Base-by-base conservation (phyloP, 2,329 filamentous ascomycete species). In the Aspergillus sp. region DNA sequence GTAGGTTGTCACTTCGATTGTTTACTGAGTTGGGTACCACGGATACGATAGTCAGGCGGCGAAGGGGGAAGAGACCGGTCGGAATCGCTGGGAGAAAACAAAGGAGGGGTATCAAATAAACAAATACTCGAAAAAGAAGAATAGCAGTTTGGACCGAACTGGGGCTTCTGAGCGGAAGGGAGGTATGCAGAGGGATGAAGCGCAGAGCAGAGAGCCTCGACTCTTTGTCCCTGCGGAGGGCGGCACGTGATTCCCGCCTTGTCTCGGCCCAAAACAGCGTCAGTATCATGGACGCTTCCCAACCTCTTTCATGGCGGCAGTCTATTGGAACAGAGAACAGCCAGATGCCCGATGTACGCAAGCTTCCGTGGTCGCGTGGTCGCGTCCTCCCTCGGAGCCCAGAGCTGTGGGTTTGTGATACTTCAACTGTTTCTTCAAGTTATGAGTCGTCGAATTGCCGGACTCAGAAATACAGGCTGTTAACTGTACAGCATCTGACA, bases 201-300 rank as follows among this genome's bases (percentile, higher is more conserved):
- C 17, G 39, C 3, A 18, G 4, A 41, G 15, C 48, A 15, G 34
- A 11, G 36, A 26, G 48, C 32, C 26, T 36, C 18, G 18, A 18
- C 9, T 41, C 43, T 36, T 48, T 54, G 43, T 54, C 4, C 47
- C 41, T 38, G 47, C 38, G 41, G 30, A 47, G 20, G 20, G 8
- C 26, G 17, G 34, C 57, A 59, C 57, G 57, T 59, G 57, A 59
- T 51, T 22, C 15, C 34, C 32, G 43, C 38, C 30, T 44, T 20
- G 20, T 45, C 54, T 49, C 32, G 41, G 54, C 54, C 57, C 48
- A 57, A 59, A 42, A 12, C 32, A 17, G 17, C 44, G 18, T 48
- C 44, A 11, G 26, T 53, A 39, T 20, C 26, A 44, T 26, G 44
- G 7, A 38, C 26, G 12, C 26, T 38, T 34, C 47, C 56, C 38